Conservation (phyloP, 228 moss, liverwort and hornwort genomes). For the Sphagnum magellanicum region DNA sequence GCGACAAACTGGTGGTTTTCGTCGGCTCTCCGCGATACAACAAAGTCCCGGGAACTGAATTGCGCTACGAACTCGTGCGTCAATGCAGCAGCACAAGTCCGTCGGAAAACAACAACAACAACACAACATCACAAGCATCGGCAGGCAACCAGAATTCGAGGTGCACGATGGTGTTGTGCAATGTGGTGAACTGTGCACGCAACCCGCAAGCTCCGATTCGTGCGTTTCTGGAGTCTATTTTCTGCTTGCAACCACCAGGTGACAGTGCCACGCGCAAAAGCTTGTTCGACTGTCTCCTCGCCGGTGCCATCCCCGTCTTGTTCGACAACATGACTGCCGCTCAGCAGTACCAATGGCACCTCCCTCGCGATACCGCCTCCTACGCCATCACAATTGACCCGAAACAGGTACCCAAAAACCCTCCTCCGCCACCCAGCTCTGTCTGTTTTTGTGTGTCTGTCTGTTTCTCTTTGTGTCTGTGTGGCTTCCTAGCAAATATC, state of each 20-base stretch:
- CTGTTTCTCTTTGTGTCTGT: too few relatives aligned
- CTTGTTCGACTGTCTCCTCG: conserved; percentile 43
- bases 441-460: too few relatives aligned
- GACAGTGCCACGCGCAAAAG: conserved; percentile 55
- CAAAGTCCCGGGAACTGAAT: conserved; percentile 8
- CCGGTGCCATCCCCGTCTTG: conserved; percentile 49
- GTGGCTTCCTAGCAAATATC: too few relatives aligned
- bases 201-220: conserved; percentile 31
- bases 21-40: conserved; percentile 34
- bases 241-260: conserved; percentile 56
- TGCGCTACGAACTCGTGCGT: conserved; percentile 24
- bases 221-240: conserved; percentile 23
- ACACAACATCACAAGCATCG: too few relatives aligned
- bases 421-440: too few relatives aligned
- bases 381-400: conserved; percentile 31
- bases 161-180: conserved; percentile 27
- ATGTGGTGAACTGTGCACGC: conserved; percentile 15
- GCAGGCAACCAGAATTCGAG: conserved; percentile 1
- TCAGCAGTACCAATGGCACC: conserved; percentile 46
- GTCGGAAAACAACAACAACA: too few relatives aligned
- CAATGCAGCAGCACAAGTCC: conserved; percentile 18
- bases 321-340: conserved; percentile 25
- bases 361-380: conserved; percentile 26
- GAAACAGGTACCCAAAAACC: too few relatives aligned
- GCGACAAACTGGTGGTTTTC: conserved; percentile 22